Evolutionary conservation across 139 green algal species (phyloP).

Genomic region (Zygnema cylindricum): DNA sequence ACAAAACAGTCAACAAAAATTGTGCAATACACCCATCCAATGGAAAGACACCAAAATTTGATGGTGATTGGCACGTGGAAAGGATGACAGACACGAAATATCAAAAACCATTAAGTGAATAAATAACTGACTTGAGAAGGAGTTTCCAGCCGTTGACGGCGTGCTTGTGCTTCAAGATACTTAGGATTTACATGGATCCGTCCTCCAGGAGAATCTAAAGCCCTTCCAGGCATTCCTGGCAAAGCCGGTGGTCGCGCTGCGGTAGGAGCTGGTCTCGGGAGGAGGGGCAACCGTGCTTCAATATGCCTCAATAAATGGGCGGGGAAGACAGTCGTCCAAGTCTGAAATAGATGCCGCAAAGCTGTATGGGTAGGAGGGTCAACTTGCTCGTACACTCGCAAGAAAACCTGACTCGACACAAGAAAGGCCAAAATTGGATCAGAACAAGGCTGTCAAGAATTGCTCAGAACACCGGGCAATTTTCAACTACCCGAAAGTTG

Average conservation of each 20-base stretch:
- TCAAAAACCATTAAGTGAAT: too few relatives aligned
- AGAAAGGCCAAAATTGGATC: background rate
- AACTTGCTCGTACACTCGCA: conserved; percentile 38
- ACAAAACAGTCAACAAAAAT: too few relatives aligned
- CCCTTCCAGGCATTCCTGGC: conserved; percentile 7
- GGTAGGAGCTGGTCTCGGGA: background rate
- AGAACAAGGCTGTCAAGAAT: background rate
- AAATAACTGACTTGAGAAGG: background rate
- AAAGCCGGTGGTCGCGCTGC: background rate
- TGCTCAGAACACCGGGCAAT: too few relatives aligned
- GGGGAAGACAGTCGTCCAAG: conserved; percentile 70
- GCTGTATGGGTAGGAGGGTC: conserved; percentile 49
- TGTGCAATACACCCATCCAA: too few relatives aligned
- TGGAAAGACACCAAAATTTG: too few relatives aligned
- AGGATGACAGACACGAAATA: too few relatives aligned
- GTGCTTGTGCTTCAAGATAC: conserved; percentile 46
- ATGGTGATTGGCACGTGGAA: too few relatives aligned
- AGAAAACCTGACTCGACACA: conserved; percentile 39
- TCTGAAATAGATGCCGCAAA: conserved; percentile 70
- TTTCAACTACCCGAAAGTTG: too few relatives aligned
- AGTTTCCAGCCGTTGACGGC: background rate
- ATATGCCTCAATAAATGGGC: conserved; percentile 61
- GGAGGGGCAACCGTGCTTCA: background rate
- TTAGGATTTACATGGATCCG: conserved; percentile 59
- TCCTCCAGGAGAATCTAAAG: conserved; percentile 29